Evolutionary conservation across 352 stramenopile species (phyloP), one percentile per base, ranked within the genome.

Genomic region (Elongisporangium anandrum): DNA sequence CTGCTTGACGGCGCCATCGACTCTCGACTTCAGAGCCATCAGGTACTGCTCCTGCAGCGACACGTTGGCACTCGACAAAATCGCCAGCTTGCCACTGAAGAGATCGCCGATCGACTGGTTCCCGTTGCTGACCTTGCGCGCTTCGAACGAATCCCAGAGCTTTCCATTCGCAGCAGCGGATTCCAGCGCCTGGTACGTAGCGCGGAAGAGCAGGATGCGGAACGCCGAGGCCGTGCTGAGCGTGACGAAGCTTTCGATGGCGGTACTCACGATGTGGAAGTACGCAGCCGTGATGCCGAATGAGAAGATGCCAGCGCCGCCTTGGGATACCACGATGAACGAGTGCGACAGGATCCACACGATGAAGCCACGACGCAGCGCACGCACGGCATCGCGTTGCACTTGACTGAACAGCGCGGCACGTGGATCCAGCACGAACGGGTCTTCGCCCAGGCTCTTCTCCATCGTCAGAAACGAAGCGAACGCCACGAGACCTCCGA

Each of bases 1-100:
- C 48, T 68, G 39, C 24, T 76, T 65, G 15, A 71, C 26, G 1
- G 69, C 73, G 10, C 62, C 56, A 3, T 79, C 66, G 50, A 79
- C 69, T 8, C 75, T 67, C 26, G 76, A 72, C 4, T 65, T 60
- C 17, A 82, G 48, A 2, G 54, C 60, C 41, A 70, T 29, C 5
- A 80, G 49, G 54, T 81, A 85, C 61, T 87, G 74, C 29, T 87
- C 68, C 57, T 72, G 61, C 26, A 87, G 39, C n/a, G 61, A 65
- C 34, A 45, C 34, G 10, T 45, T 45, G 10, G 34, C 34, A 15
- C 34, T 45, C 10, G 34, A 45, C 34, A 12, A 45, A 12, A 45
- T 45, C 34, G 34, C 34, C 34, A 45, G 34, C 34, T 45, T 45
- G 6, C 34, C 9, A 45, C 34, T 45, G 17, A 70, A 68, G n/a